These are phyloP conservation scores for Ogataea hybrid DNA, from an alignment of 1,139 yeast species.

Conservation along the genomic window DNA sequence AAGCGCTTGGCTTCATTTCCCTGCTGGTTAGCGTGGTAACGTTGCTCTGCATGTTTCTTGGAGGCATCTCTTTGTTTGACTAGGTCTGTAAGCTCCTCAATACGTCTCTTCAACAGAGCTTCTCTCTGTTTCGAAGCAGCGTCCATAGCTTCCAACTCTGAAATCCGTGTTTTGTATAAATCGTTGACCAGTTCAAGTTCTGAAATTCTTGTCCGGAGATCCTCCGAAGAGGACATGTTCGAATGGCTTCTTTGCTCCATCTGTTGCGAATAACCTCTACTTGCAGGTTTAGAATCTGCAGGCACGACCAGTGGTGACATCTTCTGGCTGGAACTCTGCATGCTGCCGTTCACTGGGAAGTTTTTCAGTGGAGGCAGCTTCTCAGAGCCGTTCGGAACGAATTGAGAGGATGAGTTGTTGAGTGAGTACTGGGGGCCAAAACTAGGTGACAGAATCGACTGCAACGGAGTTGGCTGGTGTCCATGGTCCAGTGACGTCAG, in stretches of 20 bases:
- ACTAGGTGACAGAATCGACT: slow-evolving; percentile 36
- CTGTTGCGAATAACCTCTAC: slow-evolving; percentile 7
- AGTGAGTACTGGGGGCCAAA: slow-evolving; percentile 46
- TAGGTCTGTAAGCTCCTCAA: slow-evolving; percentile 41
- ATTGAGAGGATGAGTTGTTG: slow-evolving; percentile 15
- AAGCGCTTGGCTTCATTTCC: slow-evolving; percentile 20
- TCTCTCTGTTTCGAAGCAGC: slow-evolving; percentile 55
- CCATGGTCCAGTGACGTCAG: slow-evolving; percentile 18
- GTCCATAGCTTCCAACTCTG: slow-evolving; percentile 76
- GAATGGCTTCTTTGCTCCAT: slow-evolving; percentile 37
- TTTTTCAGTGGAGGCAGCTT: slow-evolving; percentile 23
- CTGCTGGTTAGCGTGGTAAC: slow-evolving; percentile 10
- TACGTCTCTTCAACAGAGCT: slow-evolving; percentile 44
- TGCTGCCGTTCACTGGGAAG: slow-evolving; percentile 5
- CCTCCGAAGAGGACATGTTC: slow-evolving; percentile 33
- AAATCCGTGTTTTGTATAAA: slow-evolving; percentile 73
- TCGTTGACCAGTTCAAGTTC: slow-evolving; percentile 91
- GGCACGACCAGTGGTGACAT: slow-evolving; percentile 18
- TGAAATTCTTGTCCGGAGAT: slow-evolving; percentile 72
- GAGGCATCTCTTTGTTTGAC: slow-evolving; percentile 11
- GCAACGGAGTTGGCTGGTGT: slow-evolving; percentile 19
- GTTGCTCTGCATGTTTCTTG: slow-evolving; percentile 9
- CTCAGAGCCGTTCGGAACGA: slow-evolving; percentile 16
- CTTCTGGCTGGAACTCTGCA: slow-evolving; percentile 5
- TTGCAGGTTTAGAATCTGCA: slow-evolving; percentile 11